Conservation (phyloP, 2,329 filamentous ascomycete genomes). For the Calonectria montana region DNA sequence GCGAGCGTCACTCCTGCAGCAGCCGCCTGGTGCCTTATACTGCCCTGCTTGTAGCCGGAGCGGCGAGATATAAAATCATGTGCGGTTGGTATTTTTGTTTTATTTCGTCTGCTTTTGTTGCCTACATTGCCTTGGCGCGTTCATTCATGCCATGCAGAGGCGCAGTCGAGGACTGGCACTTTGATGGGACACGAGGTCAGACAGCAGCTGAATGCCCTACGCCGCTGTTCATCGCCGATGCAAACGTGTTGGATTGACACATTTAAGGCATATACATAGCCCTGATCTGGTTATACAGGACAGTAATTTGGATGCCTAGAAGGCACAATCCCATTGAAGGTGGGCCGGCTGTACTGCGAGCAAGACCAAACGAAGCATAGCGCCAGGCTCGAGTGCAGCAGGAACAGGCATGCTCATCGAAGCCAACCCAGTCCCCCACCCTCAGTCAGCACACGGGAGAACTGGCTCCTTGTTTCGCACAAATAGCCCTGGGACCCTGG, state of each 20-base stretch:
- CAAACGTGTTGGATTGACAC: not conserved
- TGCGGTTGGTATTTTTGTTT: no score
- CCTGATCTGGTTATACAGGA: not conserved
- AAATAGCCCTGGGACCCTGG: slow-evolving; percentile 6
- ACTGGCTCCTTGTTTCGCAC: slow-evolving; percentile 3
- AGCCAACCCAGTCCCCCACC: slow-evolving; percentile 13
- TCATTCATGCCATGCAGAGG: not conserved
- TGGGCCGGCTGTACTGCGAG: slow-evolving; percentile 31
- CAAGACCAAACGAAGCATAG: slow-evolving; percentile 37
- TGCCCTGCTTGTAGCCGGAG: no score
- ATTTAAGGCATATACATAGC: not conserved
- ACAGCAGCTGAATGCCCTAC: not conserved
- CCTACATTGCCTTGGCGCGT: no score
- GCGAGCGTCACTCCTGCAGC: not conserved
- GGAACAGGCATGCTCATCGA: slow-evolving; percentile 16
- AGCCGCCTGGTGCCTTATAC: not conserved
- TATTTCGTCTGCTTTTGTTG: no score
- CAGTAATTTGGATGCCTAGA: slow-evolving; percentile 17
- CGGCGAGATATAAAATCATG: no score
- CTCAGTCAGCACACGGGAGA: slow-evolving; percentile 2
- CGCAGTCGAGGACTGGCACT: not conserved
- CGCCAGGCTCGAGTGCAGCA: slow-evolving; percentile 18
- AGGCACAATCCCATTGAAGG: slow-evolving; percentile 7
- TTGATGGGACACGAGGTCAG: not conserved
- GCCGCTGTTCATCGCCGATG: not conserved